These are phyloP conservation scores for Silene latifolia DNA, from an alignment of 148 eudicot species.

Conservation along the genomic window DNA sequence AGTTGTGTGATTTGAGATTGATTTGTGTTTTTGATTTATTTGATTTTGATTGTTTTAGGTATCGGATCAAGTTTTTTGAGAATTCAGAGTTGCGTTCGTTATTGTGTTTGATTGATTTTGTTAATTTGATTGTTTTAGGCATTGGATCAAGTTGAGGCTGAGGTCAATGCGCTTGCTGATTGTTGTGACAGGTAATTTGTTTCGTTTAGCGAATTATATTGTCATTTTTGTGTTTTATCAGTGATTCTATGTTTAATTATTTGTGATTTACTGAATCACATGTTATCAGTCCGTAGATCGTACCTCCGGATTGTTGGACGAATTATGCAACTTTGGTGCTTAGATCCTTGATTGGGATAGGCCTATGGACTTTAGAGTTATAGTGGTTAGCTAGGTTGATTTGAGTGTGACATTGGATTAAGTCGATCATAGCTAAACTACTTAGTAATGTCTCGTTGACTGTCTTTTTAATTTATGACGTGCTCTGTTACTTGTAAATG, in stretches of 20 bases:
- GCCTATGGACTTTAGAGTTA: not conserved
- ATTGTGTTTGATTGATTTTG: not conserved
- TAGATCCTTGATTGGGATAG: not conserved
- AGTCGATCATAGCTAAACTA: not conserved
- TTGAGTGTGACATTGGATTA: not conserved
- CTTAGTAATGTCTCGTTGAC: not conserved
- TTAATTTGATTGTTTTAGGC: constrained; percentile 40
- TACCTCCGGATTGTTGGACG: too few relatives aligned
- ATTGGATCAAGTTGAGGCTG: constrained; percentile 97
- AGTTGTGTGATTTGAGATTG: not conserved
- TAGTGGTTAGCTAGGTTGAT: not conserved
- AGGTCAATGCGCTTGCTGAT: constrained; percentile 81
- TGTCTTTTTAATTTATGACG: not conserved
- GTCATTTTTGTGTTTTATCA: too few relatives aligned
- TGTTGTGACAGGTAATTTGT: constrained; percentile 71
- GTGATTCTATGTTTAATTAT: too few relatives aligned
- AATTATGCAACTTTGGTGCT: too few relatives aligned
- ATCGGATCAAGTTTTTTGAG: not conserved
- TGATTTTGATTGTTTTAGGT: not conserved
- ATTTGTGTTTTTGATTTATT: too few relatives aligned
- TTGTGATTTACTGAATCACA: too few relatives aligned
- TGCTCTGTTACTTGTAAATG: not conserved
- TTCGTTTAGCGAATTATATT: too few relatives aligned
- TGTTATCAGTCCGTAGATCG: too few relatives aligned
- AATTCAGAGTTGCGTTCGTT: not conserved